Base-by-base conservation (phyloP, 768 basidiomycete species). In the Pleurotus tuoliensis region DNA sequence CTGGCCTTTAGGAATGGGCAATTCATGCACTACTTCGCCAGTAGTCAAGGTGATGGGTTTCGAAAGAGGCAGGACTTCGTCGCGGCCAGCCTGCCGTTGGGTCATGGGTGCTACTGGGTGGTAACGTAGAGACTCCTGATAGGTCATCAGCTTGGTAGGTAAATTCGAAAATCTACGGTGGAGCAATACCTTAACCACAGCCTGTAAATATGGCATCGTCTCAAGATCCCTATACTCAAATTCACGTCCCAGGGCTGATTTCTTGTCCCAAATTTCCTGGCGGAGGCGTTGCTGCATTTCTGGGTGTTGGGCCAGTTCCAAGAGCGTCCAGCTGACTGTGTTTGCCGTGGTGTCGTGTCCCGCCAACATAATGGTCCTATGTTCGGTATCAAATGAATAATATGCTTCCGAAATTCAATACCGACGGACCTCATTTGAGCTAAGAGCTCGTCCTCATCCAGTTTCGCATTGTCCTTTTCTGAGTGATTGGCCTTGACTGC, bases 401-500 rank as follows among this genome's bases (percentile, higher is more conserved):
- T 56, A 44, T 30, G 47, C 13, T 5, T 3, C 20, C 44, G 15
- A 12, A 11, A 34, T 3, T 4, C 30, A 9, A 34, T 9, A 34
- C 43, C 9, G 43, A 72, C 75, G 71, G 75, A 90, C 75, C 70
- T 69, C 77, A 77, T 80, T 67, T 77, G 79, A 41, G 73, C 75
- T 49, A 77, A 65, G 62, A 77, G 73, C 67, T 78, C 82, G 64
- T 76, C 80, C 59, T 76, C 76, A 40, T 60, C 82, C 40, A 86
- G 67, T 56, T 71, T 71, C 7, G 68, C 68, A 40, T 67, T 70
- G 24, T 69, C 67, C 47, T 80, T 68, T 61, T 82, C 76, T 1
- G 80, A 74, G 9, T 75, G 72, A 65, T 85, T 84, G 12, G 82
- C 82, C 62, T 78, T 76, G 45, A 83, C 82, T 82, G 46, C 5